phyloP scores from a whole-genome alignment of 768 basidiomycete species.

The Scleroderma citrinum region DNA sequence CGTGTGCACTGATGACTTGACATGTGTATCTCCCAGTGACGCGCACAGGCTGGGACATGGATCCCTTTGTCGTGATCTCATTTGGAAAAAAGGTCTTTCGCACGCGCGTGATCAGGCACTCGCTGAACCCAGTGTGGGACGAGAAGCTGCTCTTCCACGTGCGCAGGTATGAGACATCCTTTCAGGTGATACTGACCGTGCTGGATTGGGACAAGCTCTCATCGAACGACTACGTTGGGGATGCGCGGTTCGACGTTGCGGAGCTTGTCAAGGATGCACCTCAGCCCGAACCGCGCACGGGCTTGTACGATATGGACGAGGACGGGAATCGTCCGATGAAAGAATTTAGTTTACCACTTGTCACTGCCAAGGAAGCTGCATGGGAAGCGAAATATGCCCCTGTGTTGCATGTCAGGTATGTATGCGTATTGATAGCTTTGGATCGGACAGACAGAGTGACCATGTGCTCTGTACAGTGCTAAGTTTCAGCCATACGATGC shows the following conservation, averaged over 20 bases:
- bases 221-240: constrained; percentile 86
- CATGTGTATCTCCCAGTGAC: constrained; percentile 49
- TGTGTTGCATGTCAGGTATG: constrained; percentile 58
- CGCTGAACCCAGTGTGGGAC: constrained; percentile 84
- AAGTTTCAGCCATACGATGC: constrained; percentile 95
- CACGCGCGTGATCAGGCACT: constrained; percentile 82
- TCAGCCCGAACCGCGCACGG: constrained; percentile 53
- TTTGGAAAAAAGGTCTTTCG: constrained; percentile 98
- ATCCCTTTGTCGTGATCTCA: constrained; percentile 92
- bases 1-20: neutral
- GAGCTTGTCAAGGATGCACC: constrained; percentile 65
- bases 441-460: neutral
- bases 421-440: neutral
- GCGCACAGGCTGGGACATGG: constrained; percentile 91
- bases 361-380: constrained; percentile 51
- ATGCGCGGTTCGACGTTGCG: constrained; percentile 62
- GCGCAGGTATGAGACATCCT: constrained; percentile 74
- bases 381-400: constrained; percentile 78
- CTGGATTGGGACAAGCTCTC: constrained; percentile 96
- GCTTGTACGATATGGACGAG: constrained; percentile 36
- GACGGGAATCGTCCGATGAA: constrained; percentile 49
- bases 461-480: constrained; percentile 44
- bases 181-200: constrained; percentile 73
- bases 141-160: constrained; percentile 97
- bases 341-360: constrained; percentile 62